Evolutionary conservation across 164 flowering plant species (phyloP).

Genomic region (Nymphaea colorata): DNA sequence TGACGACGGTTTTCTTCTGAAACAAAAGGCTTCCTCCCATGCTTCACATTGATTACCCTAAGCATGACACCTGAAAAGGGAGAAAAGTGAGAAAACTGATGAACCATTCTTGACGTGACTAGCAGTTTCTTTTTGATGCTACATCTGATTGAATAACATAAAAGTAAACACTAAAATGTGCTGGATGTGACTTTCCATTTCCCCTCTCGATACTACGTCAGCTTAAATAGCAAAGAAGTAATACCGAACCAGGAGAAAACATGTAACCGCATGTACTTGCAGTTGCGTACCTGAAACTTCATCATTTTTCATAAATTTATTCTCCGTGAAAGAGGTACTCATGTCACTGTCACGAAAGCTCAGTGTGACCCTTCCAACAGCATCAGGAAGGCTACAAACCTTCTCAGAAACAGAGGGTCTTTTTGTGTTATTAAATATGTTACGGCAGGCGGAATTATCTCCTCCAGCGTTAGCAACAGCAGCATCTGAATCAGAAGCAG

Average conservation of each 20-base stretch:
- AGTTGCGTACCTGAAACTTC: no score
- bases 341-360: slow-evolving; percentile 41
- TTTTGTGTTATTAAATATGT: slow-evolving; percentile 3
- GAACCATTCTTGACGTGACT: background rate
- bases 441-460: slow-evolving; percentile 29
- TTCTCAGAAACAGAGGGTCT: slow-evolving; percentile 35
- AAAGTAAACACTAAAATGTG: no score
- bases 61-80: slow-evolving; percentile 13
- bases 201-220: no score
- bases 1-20: slow-evolving; percentile 76
- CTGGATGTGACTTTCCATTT: no score
- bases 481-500: slow-evolving; percentile 81
- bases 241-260: no score
- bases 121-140: no score
- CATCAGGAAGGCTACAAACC: slow-evolving; percentile 41
- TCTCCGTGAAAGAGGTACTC: slow-evolving; percentile 61
- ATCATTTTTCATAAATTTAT: background rate
- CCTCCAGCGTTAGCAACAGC: slow-evolving; percentile 51
- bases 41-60: slow-evolving; percentile 37
- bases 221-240: no score
- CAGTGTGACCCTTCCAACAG: slow-evolving; percentile 31
- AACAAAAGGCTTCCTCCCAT: slow-evolving; percentile 43
- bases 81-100: background rate
- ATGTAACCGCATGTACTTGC: no score
- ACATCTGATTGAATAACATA: no score